Conservation (phyloP, 352 stramenopile species). For the Phytophthora citrophthora region DNA sequence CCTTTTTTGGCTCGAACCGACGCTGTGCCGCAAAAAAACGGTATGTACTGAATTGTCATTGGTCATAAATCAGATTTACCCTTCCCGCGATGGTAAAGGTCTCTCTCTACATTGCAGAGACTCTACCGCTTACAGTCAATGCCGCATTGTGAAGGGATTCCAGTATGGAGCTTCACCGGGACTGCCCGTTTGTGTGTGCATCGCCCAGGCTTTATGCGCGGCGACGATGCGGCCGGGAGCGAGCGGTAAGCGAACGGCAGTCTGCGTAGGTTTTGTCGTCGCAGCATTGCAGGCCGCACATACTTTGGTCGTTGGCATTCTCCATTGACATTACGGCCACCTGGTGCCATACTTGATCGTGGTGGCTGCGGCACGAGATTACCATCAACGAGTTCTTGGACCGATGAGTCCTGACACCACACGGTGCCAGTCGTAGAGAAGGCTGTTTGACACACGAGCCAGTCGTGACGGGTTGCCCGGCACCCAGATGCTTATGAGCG, state of each 20-base stretch:
- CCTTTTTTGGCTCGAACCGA: slow-evolving; percentile 14
- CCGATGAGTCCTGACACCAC: slow-evolving; percentile 1
- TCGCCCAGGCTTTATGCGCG: slow-evolving; percentile 6
- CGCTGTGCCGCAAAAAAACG: not conserved
- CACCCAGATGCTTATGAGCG: slow-evolving; percentile 8
- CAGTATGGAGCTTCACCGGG: not conserved
- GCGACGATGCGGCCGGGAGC: slow-evolving; percentile 5
- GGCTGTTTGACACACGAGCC: not conserved
- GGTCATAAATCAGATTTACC: slow-evolving; percentile 5
- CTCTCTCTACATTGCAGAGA: not conserved
- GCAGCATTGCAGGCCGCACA: not conserved
- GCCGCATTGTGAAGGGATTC: not conserved
- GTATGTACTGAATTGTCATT: slow-evolving; percentile 2
- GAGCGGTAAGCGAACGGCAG: slow-evolving; percentile 1
- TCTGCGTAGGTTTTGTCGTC: not conserved
- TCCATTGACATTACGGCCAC: slow-evolving; percentile 1
- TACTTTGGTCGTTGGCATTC: not conserved
- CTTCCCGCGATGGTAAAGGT: slow-evolving; percentile 22
- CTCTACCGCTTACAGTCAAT: not conserved
- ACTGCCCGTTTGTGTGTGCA: slow-evolving; percentile 10
- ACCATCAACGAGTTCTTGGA: not conserved
- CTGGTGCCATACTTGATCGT: not conserved
- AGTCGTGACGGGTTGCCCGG: slow-evolving; percentile 17
- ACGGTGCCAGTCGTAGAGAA: not conserved
- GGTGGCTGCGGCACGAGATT: slow-evolving; percentile 1